Percentiles rank a stretch among this genome's conserved stretches.
Evolutionary conservation across 1,284 basidiomycete species (phyloP).

Genomic region (Trametes hirsuta): DNA sequence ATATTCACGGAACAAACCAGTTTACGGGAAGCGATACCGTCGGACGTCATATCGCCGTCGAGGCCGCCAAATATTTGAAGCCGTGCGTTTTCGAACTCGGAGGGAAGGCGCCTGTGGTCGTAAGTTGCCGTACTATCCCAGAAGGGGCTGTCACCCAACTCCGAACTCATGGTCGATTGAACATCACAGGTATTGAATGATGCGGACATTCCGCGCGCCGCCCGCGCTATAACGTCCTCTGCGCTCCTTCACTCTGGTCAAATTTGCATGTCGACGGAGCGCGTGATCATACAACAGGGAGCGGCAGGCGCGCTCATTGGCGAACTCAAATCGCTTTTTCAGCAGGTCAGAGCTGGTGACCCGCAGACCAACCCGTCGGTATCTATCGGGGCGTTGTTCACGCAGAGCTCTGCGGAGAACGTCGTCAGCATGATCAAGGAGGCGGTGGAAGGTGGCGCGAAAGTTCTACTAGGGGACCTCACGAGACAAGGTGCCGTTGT

Average conservation of each 20-base stretch:
- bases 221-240: slow-evolving; percentile 57
- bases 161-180: too few species aligned
- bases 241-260: slow-evolving; percentile 66
- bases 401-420: slow-evolving; percentile 50
- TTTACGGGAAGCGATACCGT: slow-evolving; percentile 22
- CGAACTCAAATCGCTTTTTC: slow-evolving; percentile 40
- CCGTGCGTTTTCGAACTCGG: slow-evolving; percentile 24
- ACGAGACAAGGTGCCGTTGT: slow-evolving; percentile 47
- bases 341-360: slow-evolving; percentile 43
- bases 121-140: slow-evolving; percentile 34
- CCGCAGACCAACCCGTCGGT: slow-evolving; percentile 24
- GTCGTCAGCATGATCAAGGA: slow-evolving; percentile 54
- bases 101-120: slow-evolving; percentile 68
- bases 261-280: slow-evolving; percentile 75
- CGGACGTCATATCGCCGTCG: slow-evolving; percentile 22
- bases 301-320: slow-evolving; percentile 23
- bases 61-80: slow-evolving; percentile 28
- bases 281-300: slow-evolving; percentile 59
- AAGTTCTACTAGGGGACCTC: slow-evolving; percentile 52
- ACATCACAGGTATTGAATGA: slow-evolving; percentile 56
- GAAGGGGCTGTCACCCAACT: not conserved
- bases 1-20: slow-evolving; percentile 26
- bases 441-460: slow-evolving; percentile 54
- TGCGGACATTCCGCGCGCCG: slow-evolving; percentile 63
- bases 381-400: slow-evolving; percentile 50